Conservation (phyloP, 2,329 filamentous ascomycete species). For the Cladosporium cucumerinum region DNA sequence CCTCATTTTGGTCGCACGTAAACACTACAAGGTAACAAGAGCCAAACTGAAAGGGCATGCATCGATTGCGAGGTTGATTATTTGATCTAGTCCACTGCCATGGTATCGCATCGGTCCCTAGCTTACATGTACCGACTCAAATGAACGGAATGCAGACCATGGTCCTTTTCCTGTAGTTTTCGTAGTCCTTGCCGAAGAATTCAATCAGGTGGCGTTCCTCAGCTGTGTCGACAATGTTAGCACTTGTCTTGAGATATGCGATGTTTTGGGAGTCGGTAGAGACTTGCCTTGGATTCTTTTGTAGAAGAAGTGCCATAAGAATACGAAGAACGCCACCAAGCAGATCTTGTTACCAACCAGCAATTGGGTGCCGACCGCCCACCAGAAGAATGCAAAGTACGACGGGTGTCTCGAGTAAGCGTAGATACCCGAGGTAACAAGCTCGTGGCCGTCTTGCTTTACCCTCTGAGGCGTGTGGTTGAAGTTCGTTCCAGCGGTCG, state of each 20-base stretch:
- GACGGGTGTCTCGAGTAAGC: slow-evolving; percentile 74
- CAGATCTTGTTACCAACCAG: slow-evolving; percentile 82
- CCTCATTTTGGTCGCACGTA: not conserved
- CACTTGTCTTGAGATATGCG: not conserved
- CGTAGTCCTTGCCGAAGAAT: slow-evolving; percentile 84
- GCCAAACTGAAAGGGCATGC: not conserved
- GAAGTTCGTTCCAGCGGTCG: slow-evolving; percentile 84
- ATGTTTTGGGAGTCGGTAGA: not conserved
- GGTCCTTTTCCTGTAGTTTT: slow-evolving; percentile 67
- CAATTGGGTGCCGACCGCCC: slow-evolving; percentile 91
- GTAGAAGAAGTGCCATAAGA: slow-evolving; percentile 84
- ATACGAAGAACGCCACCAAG: slow-evolving; percentile 66
- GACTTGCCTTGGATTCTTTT: slow-evolving; percentile 62
- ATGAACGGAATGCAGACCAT: slow-evolving; percentile 80
- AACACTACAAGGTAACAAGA: not conserved
- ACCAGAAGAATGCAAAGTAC: slow-evolving; percentile 99
- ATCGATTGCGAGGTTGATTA: not conserved
- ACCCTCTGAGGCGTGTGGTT: slow-evolving; percentile 75
- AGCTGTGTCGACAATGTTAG: slow-evolving; percentile 40
- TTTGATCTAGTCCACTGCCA: not conserved
- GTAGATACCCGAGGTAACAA: slow-evolving; percentile 86
- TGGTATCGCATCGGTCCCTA: not conserved
- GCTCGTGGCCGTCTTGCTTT: slow-evolving; percentile 65
- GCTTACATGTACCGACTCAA: not conserved
- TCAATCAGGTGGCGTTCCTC: slow-evolving; percentile 75